phyloP scores from a whole-genome alignment of 73 alveolate genomes.

The Stentor roeselii region DNA sequence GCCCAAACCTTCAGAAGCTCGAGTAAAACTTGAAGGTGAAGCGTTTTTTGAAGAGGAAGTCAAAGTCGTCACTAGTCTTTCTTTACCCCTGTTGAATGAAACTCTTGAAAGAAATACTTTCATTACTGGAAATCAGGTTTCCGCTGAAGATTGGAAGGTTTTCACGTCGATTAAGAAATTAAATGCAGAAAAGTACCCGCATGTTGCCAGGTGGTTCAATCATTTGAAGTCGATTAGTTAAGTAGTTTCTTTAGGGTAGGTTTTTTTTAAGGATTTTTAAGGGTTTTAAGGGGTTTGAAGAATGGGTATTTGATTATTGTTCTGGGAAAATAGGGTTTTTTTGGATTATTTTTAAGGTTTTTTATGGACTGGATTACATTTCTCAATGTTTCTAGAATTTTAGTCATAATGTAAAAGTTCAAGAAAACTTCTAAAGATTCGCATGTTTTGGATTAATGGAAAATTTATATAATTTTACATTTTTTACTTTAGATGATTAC shows the following conservation, averaged over 20 bases:
- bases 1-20: slow-evolving; percentile 9
- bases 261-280: not conserved
- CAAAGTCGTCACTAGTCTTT: not conserved
- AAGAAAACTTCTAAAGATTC: no score
- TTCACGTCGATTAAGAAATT: slow-evolving; percentile 49
- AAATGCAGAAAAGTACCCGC: slow-evolving; percentile 58
- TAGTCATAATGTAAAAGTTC: no score
- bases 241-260: not conserved
- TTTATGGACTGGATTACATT: no score
- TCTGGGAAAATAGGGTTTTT: not conserved
- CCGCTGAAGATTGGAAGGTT: slow-evolving; percentile 63
- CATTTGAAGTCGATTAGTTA: slow-evolving; percentile 17
- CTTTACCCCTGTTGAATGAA: slow-evolving; percentile 38
- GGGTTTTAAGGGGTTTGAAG: not conserved
- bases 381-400: no score
- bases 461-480: no score
- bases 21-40: not conserved
- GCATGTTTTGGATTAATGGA: no score
- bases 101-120: slow-evolving; percentile 49
- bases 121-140: slow-evolving; percentile 56
- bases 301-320: not conserved
- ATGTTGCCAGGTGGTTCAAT: slow-evolving; percentile 54
- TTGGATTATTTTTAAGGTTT: no score
- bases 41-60: not conserved
- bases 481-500: no score